Percentiles rank a stretch among this genome's conserved stretches.
Conservation (phyloP, 2,329 filamentous ascomycete genomes). For the Westerdykella ornata region DNA sequence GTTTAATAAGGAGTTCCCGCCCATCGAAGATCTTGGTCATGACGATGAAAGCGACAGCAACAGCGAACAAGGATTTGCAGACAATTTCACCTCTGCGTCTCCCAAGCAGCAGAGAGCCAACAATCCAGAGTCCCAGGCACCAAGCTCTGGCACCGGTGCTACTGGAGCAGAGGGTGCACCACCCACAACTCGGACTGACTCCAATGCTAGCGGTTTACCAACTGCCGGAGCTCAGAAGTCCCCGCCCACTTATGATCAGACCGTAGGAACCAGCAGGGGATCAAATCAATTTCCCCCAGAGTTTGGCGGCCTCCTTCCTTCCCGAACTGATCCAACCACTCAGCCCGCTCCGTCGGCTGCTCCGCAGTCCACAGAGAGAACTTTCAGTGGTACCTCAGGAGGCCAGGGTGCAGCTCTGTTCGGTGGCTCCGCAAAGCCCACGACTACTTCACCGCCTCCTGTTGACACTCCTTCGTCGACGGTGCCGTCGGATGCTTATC, state of each 20-base stretch:
- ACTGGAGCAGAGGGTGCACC: slow-evolving; percentile 22
- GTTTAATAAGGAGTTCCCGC: slow-evolving; percentile 79
- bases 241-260: slow-evolving; percentile 52
- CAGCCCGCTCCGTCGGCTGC: slow-evolving; percentile 15
- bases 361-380: slow-evolving; percentile 34
- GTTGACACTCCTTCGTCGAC: slow-evolving; percentile 37
- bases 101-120: slow-evolving; percentile 32
- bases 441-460: slow-evolving; percentile 35
- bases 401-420: slow-evolving; percentile 38
- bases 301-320: slow-evolving; percentile 51
- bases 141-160: slow-evolving; percentile 13
- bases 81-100: slow-evolving; percentile 72
- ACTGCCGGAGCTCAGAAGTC: slow-evolving; percentile 51
- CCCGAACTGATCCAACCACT: slow-evolving; percentile 48
- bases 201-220: slow-evolving; percentile 42
- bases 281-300: slow-evolving; percentile 48
- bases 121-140: slow-evolving; percentile 21
- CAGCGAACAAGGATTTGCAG: slow-evolving; percentile 74
- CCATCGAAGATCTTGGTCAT: slow-evolving; percentile 76
- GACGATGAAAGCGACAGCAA: slow-evolving; percentile 72
- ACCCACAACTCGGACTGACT: slow-evolving; percentile 32
- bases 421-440: slow-evolving; percentile 31
- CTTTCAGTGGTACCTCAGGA: slow-evolving; percentile 30
- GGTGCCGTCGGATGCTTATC: slow-evolving; percentile 39
- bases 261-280: slow-evolving; percentile 30